These are phyloP conservation scores for Ascochyta rabiei DNA, from an alignment of 2,329 filamentous ascomycete species.

Conservation along the genomic window DNA sequence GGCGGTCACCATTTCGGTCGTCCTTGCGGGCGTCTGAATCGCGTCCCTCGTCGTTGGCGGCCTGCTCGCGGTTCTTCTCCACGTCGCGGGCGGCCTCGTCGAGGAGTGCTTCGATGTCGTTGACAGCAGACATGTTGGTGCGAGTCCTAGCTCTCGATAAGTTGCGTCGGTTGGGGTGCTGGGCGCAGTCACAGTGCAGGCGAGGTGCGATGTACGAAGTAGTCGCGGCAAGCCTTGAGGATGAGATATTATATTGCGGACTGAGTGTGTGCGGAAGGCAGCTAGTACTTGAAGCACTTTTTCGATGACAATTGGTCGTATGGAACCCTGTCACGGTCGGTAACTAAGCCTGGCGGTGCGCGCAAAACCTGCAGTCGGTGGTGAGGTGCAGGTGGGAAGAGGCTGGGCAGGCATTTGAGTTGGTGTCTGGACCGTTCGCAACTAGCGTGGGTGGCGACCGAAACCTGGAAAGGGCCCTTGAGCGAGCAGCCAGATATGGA, in stretches of 20 bases:
- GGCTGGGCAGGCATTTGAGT: conserved; percentile 15
- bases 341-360: conserved; percentile 20
- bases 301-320: conserved; percentile 22
- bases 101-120: conserved; percentile 88
- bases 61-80: conserved; percentile 25
- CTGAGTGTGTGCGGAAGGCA: conserved; percentile 20
- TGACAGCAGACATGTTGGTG: conserved; percentile 47
- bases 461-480: neutral
- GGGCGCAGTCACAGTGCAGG: conserved; percentile 28
- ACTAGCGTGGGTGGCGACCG: conserved; percentile 11
- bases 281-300: conserved; percentile 20
- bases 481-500: conserved; percentile 1
- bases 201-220: conserved; percentile 23
- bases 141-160: conserved; percentile 35
- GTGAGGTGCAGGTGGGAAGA: conserved; percentile 5
- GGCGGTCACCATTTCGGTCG: conserved; percentile 32
- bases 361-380: conserved; percentile 15
- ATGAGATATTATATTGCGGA: conserved; percentile 31
- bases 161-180: conserved; percentile 26
- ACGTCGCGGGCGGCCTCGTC: conserved; percentile 59
- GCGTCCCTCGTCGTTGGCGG: conserved; percentile 27
- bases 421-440: neutral
- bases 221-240: conserved; percentile 26
- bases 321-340: conserved; percentile 15
- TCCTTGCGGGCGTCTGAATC: conserved; percentile 41